Evolutionary conservation across 306 rosid genomes (phyloP).

Genomic region (Cajanus cajan): DNA sequence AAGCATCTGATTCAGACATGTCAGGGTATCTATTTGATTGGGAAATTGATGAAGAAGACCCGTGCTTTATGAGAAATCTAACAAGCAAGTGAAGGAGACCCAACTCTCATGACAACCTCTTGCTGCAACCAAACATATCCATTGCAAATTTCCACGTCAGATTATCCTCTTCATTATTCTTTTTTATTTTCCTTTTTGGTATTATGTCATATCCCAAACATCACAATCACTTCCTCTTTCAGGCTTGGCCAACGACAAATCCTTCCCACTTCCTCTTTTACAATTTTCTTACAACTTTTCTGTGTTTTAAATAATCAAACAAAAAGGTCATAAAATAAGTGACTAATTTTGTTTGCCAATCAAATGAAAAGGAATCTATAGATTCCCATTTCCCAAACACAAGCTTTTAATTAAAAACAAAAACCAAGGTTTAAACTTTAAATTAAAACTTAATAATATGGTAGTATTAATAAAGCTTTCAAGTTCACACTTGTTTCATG

Average conservation of each 20-base stretch:
- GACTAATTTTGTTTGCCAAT: background rate
- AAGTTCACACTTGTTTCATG: background rate
- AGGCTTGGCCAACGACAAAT: too few relatives aligned
- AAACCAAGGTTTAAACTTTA: too few relatives aligned
- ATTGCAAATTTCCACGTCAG: background rate
- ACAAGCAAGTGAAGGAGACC: constrained; percentile 82
- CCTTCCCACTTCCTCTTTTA: too few relatives aligned
- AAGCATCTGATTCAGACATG: constrained; percentile 63
- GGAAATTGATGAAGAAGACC: constrained; percentile 56
- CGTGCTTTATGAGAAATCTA: constrained; percentile 63
- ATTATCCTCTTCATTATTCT: too few relatives aligned
- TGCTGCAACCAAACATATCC: too few relatives aligned
- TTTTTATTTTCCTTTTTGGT: too few relatives aligned
- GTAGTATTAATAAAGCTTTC: too few relatives aligned
- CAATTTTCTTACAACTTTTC: background rate
- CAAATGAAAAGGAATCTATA: background rate
- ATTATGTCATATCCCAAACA: too few relatives aligned
- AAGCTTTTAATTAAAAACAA: too few relatives aligned
- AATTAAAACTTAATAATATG: background rate
- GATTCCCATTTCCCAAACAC: too few relatives aligned
- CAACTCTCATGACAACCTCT: constrained; percentile 31
- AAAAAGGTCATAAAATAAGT: background rate
- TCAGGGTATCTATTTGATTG: constrained; percentile 73
- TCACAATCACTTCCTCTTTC: background rate
- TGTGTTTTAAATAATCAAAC: background rate